Base-by-base conservation (phyloP, 2,329 filamentous ascomycete genomes). In the Apiospora sp. region DNA sequence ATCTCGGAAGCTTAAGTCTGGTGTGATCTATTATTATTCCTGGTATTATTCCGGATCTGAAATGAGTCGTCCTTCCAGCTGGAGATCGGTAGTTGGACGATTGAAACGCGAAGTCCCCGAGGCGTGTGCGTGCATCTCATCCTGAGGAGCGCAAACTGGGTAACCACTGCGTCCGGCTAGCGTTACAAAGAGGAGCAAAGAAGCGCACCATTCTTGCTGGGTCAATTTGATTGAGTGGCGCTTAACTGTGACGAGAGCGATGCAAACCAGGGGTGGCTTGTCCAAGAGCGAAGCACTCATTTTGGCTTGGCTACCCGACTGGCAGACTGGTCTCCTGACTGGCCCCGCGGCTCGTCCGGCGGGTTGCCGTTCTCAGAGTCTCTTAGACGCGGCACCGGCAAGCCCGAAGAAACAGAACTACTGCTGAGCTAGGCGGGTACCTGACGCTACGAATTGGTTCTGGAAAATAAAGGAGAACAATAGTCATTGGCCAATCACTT, bases 381-480 rank as follows among this genome's bases (percentile, higher is more conserved):
- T 48, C 44, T 68, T 44, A 46, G 41, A 68, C 67, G 67, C 41
- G 67, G 41, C 67, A 44, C 44, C 67, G 67, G 67, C 41, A 48
- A 68, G 41, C 44, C 67, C 67, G 67, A 48, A 44, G 44, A 46
- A 48, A 68, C 41, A 44, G 67, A 48, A 46, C 41, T 48, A 46
- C 46, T 49, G 46, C n/a, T 8, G 67, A 68, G n/a, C 44, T 68
- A 34, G 34, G 44, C 68, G 48, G 46, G 68, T 58, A 51, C 68
- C 68, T 70, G 46, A 51, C 68, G 68, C 68, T 70, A 70, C 49
- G 68, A 70, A 70, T 19, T 30, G 5, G 6, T 58, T 70, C 68
- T 70, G 49, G 68, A 70, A 70, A 51, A 70, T 41, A 67, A 48
- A 68, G 41, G 67, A 68, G 67, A 68, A 30, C 41, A 44, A 51